phyloP scores from a whole-genome alignment of 129 eudicot genomes.

The Helianthus tuberosus region DNA sequence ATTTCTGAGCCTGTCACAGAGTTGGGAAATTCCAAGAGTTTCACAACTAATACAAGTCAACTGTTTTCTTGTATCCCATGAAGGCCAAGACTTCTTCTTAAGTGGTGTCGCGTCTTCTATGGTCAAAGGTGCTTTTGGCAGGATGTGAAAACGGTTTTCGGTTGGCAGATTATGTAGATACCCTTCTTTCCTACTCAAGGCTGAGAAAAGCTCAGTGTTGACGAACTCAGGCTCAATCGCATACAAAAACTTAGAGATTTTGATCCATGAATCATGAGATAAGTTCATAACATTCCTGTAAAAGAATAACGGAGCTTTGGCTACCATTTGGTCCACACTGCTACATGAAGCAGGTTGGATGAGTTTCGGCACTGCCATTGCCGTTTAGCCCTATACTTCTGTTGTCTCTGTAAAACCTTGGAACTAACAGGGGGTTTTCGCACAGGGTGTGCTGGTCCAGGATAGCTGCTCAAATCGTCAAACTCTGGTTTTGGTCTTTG shows the following conservation, averaged over 20 bases:
- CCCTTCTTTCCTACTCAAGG: conserved; percentile 83
- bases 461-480: conserved; percentile 42
- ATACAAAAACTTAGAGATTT: conserved; percentile 72
- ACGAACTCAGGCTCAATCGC: conserved; percentile 83
- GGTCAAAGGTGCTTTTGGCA: conserved; percentile 74
- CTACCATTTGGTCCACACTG: conserved; percentile 55
- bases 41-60: conserved; percentile 59
- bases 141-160: conserved; percentile 57
- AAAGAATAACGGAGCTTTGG: conserved; percentile 79
- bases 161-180: conserved; percentile 85
- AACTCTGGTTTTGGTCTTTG: conserved; percentile 75
- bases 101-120: conserved; percentile 68
- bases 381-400: conserved; percentile 29
- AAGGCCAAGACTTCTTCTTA: conserved; percentile 74
- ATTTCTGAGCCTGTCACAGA: conserved; percentile 56
- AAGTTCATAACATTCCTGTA: conserved; percentile 71
- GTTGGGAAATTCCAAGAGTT: conserved; percentile 42
- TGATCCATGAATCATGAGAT: conserved; percentile 73
- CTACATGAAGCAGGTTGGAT: conserved; percentile 56
- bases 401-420: conserved; percentile 40
- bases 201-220: conserved; percentile 62
- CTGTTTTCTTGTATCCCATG: conserved; percentile 92
- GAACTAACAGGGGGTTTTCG: conserved; percentile 38
- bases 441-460: conserved; percentile 37
- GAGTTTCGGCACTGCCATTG: conserved; percentile 38